Evolutionary conservation across 257 asterid species (phyloP), one percentile per base, ranked within the genome.

Genomic region (Ocimum tenuiflorum): DNA sequence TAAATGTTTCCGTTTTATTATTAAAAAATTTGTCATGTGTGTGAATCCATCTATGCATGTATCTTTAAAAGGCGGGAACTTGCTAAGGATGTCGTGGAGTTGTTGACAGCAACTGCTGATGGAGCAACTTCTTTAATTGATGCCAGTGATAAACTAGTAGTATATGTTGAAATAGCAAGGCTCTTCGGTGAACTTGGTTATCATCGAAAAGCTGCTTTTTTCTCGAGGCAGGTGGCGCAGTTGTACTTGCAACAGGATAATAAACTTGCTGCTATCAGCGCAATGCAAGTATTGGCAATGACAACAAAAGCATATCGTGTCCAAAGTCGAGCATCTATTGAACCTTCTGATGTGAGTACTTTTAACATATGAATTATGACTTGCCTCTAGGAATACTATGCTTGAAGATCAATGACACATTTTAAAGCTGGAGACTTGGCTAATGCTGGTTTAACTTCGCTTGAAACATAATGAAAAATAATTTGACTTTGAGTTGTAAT

Each of bases 231-330:
- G 86, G 97, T 92, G 73, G 95, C 99, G 71, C 99, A 87, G 81
- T 79, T 92, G 77, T 92, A 92, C 82, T 83, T 87, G 87, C 99
- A 89, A 72, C 99, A 92, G 77, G 97, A 89, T 70, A 87, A 84
- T 70, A 86, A 91, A 75, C 75, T 84, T 77, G 96, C 99, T 51
- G 99, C 99, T 49, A 92, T 86, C 60, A 89, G 99, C 64, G 96
- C 99, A 54, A 84, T 89, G 96, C 99, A 92, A 86, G 97, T 92
- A 65, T 78, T 92, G 86, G 97, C 99, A 35, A 89, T 92, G 96
- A 92, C 99, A 53, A 87, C 99, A 20, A 86, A 87, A 81, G 95
- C 97, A 46, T 92, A 92, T 73, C 97, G 96, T 60, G 94, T 92
- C 72, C 96, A 92, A 80, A 92, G 99, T 70, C 81, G 91, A 79